A percentile compares a stretch with the other conserved stretches of the same genome.
Conservation (phyloP, 495 filamentous ascomycete species). For the Xylaria flabelliformis region DNA sequence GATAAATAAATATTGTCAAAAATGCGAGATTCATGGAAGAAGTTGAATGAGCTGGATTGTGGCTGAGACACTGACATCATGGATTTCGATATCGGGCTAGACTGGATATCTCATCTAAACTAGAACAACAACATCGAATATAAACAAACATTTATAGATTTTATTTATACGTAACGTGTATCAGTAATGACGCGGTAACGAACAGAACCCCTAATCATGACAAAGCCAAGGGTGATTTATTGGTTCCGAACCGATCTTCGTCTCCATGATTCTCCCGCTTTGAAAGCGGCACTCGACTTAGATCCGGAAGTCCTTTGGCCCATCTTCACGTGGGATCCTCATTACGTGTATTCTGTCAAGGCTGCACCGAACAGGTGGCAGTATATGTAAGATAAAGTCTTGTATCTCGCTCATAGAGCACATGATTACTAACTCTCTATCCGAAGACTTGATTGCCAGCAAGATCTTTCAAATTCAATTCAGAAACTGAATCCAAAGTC, state of each 20-base stretch:
- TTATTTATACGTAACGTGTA: not conserved
- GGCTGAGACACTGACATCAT: conserved; percentile 45
- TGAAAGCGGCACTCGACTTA: conserved; percentile 68
- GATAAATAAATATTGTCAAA: not conserved
- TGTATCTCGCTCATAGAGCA: not conserved
- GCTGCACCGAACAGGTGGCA: conserved; percentile 72
- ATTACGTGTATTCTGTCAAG: conserved; percentile 72
- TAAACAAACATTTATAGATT: not conserved
- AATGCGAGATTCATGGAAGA: too few relatives aligned
- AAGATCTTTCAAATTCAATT: conserved; percentile 66
- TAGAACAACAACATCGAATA: conserved; percentile 11
- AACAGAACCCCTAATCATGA: not conserved
- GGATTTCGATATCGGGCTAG: conserved; percentile 30
- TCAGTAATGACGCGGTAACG: not conserved
- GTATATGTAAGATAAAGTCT: conserved; percentile 55
- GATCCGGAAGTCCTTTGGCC: conserved; percentile 68
- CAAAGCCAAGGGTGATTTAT: conserved; percentile 66
- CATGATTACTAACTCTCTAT: not conserved
- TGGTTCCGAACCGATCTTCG: conserved; percentile 78
- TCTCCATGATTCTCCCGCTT: conserved; percentile 72
- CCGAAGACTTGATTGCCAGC: conserved; percentile 66
- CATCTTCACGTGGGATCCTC: conserved; percentile 74
- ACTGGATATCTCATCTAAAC: not conserved
- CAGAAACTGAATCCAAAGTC: conserved; percentile 66
- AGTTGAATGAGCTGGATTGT: conserved; percentile 13